Conservation (phyloP, 2,329 filamentous ascomycete genomes). For the Claviceps sp. region DNA sequence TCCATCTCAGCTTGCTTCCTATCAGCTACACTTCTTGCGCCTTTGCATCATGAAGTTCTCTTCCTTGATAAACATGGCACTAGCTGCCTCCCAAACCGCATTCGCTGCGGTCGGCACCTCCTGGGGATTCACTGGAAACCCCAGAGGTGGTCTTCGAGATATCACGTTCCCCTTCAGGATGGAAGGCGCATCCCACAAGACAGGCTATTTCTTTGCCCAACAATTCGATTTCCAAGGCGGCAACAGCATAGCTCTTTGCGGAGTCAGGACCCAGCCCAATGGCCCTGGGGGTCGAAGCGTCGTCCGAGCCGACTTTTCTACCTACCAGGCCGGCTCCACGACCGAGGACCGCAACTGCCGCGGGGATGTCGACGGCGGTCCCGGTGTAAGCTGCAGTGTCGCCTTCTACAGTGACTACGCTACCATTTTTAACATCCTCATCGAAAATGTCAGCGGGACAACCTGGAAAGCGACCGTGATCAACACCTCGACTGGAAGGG, state of each 20-base stretch:
- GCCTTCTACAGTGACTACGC: neutral
- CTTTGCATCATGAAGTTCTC: neutral
- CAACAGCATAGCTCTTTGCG: neutral
- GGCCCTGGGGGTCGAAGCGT: neutral
- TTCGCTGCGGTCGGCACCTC: neutral
- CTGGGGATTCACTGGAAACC: neutral
- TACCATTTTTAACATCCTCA: neutral
- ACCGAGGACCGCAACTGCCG: neutral
- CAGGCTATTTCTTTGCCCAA: conserved; percentile 13
- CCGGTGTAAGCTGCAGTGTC: neutral
- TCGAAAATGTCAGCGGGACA: neutral
- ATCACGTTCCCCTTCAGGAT: conserved; percentile 13
- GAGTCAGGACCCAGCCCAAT: neutral
- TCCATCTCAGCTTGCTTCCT: neutral
- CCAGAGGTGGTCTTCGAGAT: neutral
- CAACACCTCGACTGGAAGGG: neutral
- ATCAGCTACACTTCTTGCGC: too few relatives aligned
- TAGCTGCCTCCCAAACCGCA: neutral
- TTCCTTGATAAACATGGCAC: neutral
- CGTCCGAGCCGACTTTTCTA: neutral
- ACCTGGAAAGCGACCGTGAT: neutral
- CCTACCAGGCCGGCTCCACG: neutral
- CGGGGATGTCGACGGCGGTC: neutral
- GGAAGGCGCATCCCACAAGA: conserved; percentile 7
- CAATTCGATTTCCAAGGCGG: conserved; percentile 9